A percentile compares a stretch with the other conserved stretches of the same genome.
Evolutionary conservation across 495 filamentous ascomycete species (phyloP).

Genomic region (Parachaetomium inaequale): DNA sequence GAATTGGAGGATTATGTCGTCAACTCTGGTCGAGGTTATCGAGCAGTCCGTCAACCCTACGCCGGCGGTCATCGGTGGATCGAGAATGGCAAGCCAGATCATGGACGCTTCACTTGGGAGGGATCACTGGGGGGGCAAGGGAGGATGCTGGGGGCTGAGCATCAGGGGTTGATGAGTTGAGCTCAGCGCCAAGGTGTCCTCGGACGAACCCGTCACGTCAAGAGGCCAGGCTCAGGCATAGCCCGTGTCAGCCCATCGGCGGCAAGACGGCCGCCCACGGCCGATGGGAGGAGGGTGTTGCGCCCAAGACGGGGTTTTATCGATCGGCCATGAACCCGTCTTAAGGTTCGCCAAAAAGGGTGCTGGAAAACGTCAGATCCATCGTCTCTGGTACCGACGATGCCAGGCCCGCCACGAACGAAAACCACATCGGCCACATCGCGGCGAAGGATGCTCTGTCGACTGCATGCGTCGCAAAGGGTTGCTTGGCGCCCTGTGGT

Average conservation of each 20-base stretch:
- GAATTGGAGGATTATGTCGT: not conserved
- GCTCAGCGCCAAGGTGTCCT: not conserved
- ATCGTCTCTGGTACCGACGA: not conserved
- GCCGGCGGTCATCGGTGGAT: too few relatives aligned
- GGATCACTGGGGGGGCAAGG: not conserved
- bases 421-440: slow-evolving; percentile 5
- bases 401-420: not conserved
- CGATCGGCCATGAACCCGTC: too few relatives aligned
- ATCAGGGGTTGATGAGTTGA: not conserved
- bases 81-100: not conserved
- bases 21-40: not conserved
- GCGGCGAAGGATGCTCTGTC: slow-evolving; percentile 9
- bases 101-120: not conserved
- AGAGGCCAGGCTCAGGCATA: not conserved
- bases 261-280: not conserved
- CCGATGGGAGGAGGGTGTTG: not conserved
- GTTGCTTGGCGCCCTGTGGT: slow-evolving; percentile 13
- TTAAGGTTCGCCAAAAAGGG: too few relatives aligned
- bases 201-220: not conserved
- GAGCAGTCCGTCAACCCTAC: too few relatives aligned
- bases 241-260: not conserved
- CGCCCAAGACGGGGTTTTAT: too few relatives aligned
- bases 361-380: too few relatives aligned
- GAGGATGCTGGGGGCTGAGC: not conserved
- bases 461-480: slow-evolving; percentile 1